phyloP scores from a whole-genome alignment of 129 eudicot genomes.

The Silybum marianum region DNA sequence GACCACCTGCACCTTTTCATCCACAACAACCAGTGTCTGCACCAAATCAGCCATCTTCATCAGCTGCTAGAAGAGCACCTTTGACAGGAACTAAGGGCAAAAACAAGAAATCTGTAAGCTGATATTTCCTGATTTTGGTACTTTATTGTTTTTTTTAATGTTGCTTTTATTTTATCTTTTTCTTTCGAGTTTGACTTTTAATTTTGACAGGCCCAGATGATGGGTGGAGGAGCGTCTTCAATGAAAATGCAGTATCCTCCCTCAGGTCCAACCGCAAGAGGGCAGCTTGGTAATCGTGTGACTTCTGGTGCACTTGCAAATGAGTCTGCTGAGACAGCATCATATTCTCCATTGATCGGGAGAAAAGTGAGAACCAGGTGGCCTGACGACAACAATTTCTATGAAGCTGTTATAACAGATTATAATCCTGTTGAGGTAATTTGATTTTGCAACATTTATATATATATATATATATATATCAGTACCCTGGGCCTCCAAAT shows the following conservation, averaged over 20 bases:
- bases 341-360: conserved; percentile 63
- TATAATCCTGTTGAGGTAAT: conserved; percentile 60
- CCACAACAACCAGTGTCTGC: conserved; percentile 51
- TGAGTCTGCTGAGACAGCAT: conserved; percentile 59
- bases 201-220: conserved; percentile 52
- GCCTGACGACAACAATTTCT: conserved; percentile 92
- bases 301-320: conserved; percentile 53
- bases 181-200: conserved; percentile 20
- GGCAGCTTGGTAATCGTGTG: conserved; percentile 57
- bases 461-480: not conserved
- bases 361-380: conserved; percentile 84
- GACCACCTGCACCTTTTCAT: conserved; percentile 64
- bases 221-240: conserved; percentile 53
- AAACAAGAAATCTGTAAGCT: conserved; percentile 72
- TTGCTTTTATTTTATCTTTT: not conserved
- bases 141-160: not conserved
- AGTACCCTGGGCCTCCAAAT: not conserved
- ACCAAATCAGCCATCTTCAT: conserved; percentile 64
- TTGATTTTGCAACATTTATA: conserved; percentile 7
- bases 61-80: conserved; percentile 75
- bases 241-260: conserved; percentile 60
- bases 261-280: conserved; percentile 61
- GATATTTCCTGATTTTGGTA: not conserved
- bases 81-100: conserved; percentile 57
- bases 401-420: conserved; percentile 84